Base-by-base conservation (phyloP, 176 grass and related monocot species). In the Rhynchospora tenuis region DNA sequence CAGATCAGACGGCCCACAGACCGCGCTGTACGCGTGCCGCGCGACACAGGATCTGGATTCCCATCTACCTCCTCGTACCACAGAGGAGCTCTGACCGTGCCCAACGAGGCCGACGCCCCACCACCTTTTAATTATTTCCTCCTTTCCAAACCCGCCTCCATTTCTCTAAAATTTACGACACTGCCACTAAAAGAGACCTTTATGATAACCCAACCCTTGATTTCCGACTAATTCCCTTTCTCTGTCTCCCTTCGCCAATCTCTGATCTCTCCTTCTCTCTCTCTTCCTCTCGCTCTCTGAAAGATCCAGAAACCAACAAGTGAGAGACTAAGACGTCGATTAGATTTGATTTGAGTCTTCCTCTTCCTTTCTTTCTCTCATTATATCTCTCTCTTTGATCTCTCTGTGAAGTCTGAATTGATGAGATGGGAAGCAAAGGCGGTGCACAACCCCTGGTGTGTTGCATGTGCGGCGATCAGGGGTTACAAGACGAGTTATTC, bases 401-500 rank as follows among this genome's bases (percentile, higher is more conserved):
- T 54, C 56, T 45, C 42, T 75, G 9, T 69, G 13, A 54, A 66
- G 38, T 59, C n/a, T 69, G 13, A 54, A 66, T 47, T 59, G 26
- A 73, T 65, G 86, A 70, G 62, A 97, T 95, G 92, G 90, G 67
- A 64, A 81, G 84, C 84, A 86, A 86, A 84, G 90, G 88, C 61
- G 38, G 46, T 22, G 90, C 58, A 51, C 51, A 63, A 16, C 19
- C 79, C 73, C 44, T 83, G 58, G 83, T 95, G 48, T 98, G 95
- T 81, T 95, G 95, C 95, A 98, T 98, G 93, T 98, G 95, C 84
- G 95, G 95, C 87, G 95, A 98, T 80, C 84, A 84, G 4, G 95
- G 95, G 62, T 88, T 98, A 33, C 89, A 83, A 73, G 87, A 91
- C 24, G 93, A 98, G 89, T 78, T 98, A 65, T 94, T 98, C 91